A percentile compares a stretch with the other conserved stretches of the same genome.
phyloP scores from a whole-genome alignment of 768 basidiomycete genomes.

The Boletus pseudo-olivaceus region DNA sequence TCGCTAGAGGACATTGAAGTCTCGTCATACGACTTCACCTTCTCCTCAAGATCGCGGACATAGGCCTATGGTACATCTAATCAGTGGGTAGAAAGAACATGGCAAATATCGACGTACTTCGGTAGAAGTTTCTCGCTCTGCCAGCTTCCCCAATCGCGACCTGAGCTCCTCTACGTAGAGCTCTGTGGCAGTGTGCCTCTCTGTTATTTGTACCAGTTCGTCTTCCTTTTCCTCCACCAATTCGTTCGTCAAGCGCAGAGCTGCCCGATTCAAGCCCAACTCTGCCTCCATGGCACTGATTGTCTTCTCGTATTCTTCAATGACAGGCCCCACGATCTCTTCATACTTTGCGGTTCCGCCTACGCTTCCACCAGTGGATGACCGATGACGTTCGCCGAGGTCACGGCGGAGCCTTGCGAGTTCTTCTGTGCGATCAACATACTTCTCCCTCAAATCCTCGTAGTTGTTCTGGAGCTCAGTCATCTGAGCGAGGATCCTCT shows the following conservation, averaged over 20 bases:
- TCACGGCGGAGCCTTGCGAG: slow-evolving; percentile 76
- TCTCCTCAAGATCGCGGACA: slow-evolving; percentile 89
- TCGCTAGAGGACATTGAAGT: slow-evolving; percentile 70
- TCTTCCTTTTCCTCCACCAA: slow-evolving; percentile 90
- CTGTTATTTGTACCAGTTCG: slow-evolving; percentile 60
- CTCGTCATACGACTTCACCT: slow-evolving; percentile 84
- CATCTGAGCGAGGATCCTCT: slow-evolving; percentile 77
- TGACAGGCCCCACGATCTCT: slow-evolving; percentile 94
- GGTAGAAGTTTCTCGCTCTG: slow-evolving; percentile 86
- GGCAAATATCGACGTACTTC: slow-evolving; percentile 54
- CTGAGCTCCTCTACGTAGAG: slow-evolving; percentile 86
- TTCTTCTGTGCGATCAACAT: slow-evolving; percentile 86
- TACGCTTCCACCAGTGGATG: slow-evolving; percentile 53
- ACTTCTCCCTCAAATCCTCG: slow-evolving; percentile 78
- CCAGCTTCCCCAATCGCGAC: slow-evolving; percentile 71
- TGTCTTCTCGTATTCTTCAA: slow-evolving; percentile 98
- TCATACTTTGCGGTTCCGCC: slow-evolving; percentile 78
- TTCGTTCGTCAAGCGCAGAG: slow-evolving; percentile 87
- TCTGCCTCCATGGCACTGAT: slow-evolving; percentile 94
- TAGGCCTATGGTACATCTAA: slow-evolving; percentile 60
- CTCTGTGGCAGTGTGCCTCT: slow-evolving; percentile 75
- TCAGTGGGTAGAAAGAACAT: neutral
- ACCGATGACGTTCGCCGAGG: slow-evolving; percentile 69
- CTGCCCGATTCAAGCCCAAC: slow-evolving; percentile 80
- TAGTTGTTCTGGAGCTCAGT: slow-evolving; percentile 83